Evolutionary conservation across 306 rosid genomes (phyloP), one percentile per base, ranked within the genome.

Genomic region (Pyrus bretschneideri): DNA sequence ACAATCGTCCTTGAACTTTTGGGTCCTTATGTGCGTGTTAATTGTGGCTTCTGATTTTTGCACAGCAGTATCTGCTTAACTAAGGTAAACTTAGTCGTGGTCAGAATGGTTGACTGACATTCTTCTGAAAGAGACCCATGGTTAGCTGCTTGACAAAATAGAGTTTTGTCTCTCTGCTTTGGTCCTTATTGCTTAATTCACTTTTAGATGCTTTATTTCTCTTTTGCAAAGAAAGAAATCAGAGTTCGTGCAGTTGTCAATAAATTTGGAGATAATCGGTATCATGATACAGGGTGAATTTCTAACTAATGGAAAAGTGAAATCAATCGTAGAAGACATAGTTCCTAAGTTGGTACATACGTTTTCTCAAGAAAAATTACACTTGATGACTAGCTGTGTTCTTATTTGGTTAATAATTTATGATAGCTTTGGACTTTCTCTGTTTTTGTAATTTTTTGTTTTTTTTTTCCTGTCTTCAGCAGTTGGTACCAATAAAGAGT

Each of bases 401-500:
- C 30, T 64, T 29, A 19, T 22, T 46, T 15, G 57, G 19, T 15
- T 49, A 14, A 66, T 69, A 49, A 60, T 59, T 31, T 75, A 70
- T 73, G 67, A 72, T 78, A 63, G 58, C 70, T 61, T 75, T 72
- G 73, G 79, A 75, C 81, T 76, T 81, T 73, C 52, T 52, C 75
- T 73, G 71, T 64, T 67, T 80, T 83, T 81, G 74, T 75, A 49
- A 49, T 49, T 5, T 49, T 5, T 49, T 8, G n/a, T n/a, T 72
- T 76, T 19, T 79, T 75, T 76, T 19, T 79, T 75, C 83, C 45
- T 84, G 72, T 87, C 79, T 83, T 77, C 75, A 49, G 75, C 97
- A 90, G 97, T 88, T 82, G 91, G 92, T 87, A 85, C 97, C 81
- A 95, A 79, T 80, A 95, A 92, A 88, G 99, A 95, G 81, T 95